Percentiles rank a stretch among this genome's conserved stretches.
Conservation (phyloP, 352 stramenopile genomes). For the Pythium oligandrum region DNA sequence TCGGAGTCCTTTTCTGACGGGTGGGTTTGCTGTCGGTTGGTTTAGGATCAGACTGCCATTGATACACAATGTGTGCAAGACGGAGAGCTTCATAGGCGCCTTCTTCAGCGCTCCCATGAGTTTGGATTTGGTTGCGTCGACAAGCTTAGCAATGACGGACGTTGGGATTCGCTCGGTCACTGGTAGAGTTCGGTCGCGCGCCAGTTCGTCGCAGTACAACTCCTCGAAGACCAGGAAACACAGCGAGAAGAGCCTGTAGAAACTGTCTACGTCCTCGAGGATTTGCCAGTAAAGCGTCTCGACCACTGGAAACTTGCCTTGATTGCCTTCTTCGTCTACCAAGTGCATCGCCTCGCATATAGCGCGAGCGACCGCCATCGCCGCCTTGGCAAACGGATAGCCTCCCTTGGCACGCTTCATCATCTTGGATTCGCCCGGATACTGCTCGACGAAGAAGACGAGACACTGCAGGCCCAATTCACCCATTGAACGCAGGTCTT, state of each 20-base stretch:
- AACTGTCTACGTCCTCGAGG: slow-evolving; percentile 38
- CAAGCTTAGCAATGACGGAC: slow-evolving; percentile 36
- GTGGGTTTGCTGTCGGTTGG: neutral
- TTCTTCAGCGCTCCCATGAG: slow-evolving; percentile 33
- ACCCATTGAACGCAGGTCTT: slow-evolving; percentile 49
- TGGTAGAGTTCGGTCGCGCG: slow-evolving; percentile 24
- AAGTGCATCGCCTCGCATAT: slow-evolving; percentile 47
- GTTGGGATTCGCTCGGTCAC: slow-evolving; percentile 16
- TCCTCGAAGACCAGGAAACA: slow-evolving; percentile 64
- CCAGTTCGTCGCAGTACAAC: slow-evolving; percentile 56
- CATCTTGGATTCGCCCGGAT: slow-evolving; percentile 51
- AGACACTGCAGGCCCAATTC: slow-evolving; percentile 58
- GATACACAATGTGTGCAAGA: slow-evolving; percentile 36
- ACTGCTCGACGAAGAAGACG: slow-evolving; percentile 64
- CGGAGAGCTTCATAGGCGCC: slow-evolving; percentile 34
- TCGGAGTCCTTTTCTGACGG: neutral
- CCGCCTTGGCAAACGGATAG: slow-evolving; percentile 62
- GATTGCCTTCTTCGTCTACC: slow-evolving; percentile 31
- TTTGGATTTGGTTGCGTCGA: slow-evolving; percentile 34
- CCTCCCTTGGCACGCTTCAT: slow-evolving; percentile 52
- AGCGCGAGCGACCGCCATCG: slow-evolving; percentile 39
- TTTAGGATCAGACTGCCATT: slow-evolving; percentile 33
- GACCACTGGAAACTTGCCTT: slow-evolving; percentile 43
- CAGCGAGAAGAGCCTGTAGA: slow-evolving; percentile 57
- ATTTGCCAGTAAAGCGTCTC: slow-evolving; percentile 63